Base-by-base conservation (phyloP, 2,329 filamentous ascomycete species). In the Dryadomyces quercivorus region DNA sequence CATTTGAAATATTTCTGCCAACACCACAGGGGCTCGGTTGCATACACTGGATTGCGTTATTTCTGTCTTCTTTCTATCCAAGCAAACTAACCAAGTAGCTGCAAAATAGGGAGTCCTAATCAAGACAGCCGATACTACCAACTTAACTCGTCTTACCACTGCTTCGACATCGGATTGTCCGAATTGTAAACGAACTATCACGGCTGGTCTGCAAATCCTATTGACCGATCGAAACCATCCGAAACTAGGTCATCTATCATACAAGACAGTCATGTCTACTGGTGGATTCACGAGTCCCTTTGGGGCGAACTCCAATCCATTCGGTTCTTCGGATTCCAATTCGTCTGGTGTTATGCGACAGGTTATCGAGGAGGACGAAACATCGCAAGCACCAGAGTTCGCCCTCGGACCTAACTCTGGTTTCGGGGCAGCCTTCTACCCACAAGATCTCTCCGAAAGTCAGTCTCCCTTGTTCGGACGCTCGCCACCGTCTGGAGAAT, bases 341-440 rank as follows among this genome's bases (percentile, higher is more conserved):
- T 31, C 53, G 42, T 59, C 63, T 34, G 68, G 70, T 57, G 58
- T 64, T 46, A 74, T 77, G 69, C 70, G 75, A 55, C 67, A 71
- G 59, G 80, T 87, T 58, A 82, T 92, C 56, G 89, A 94, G 70
- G 89, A 94, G 64, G 89, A 95, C 53, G 87, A 92, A 67, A 82
- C 81, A 91, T 64, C 75, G 74, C 59, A 77, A 91, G 82, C 82
- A 60, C 91, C 88, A 52, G 67, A 68, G 50, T 78, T 80, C 59
- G 36, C 46, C 2, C 42, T 52, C 26, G 47, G 52, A 43, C 31
- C 56, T 8, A 26, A n/a, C 22, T 38, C 36, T 7, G 53, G 51
- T 18, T 50, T 49, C 5, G 52, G 53, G 1, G 51, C 50, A 18
- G 38, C 48, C 8, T 38, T 59, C 5, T 57, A 57, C 20, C 21